A percentile compares a stretch with the other conserved stretches of the same genome.
Evolutionary conservation across 352 stramenopile species (phyloP).

Genomic region (Blastocystis sp.): DNA sequence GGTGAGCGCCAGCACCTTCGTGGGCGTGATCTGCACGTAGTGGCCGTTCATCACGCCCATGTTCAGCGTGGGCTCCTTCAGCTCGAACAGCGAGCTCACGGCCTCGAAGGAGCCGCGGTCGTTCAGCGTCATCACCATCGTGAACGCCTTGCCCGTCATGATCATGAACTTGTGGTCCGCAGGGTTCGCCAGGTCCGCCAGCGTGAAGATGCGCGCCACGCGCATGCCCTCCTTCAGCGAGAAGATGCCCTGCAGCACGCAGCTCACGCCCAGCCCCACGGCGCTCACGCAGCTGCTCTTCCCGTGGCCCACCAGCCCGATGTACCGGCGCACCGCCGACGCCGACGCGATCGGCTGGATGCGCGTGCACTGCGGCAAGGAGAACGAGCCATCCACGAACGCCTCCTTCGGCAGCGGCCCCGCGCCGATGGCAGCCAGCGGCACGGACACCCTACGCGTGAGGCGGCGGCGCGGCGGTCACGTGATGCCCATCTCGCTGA

Average conservation of each 20-base stretch:
- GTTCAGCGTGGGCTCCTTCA: conserved; percentile 24
- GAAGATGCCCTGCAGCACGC: conserved; percentile 12
- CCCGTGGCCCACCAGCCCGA: conserved; percentile 17
- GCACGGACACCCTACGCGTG: conserved; percentile 14
- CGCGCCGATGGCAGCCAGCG: background rate
- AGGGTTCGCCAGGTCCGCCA: background rate
- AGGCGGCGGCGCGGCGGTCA: background rate
- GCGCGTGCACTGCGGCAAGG: background rate
- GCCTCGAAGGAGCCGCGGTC: background rate
- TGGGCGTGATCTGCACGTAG: conserved; percentile 46
- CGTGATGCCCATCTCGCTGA: conserved; percentile 35
- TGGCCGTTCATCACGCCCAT: conserved; percentile 5
- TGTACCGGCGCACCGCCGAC: background rate
- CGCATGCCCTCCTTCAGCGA: conserved; percentile 26
- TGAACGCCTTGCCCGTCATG: background rate
- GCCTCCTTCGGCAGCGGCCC: background rate
- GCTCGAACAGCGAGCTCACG: background rate
- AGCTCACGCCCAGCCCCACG: background rate
- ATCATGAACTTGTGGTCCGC: background rate
- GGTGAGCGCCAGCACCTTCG: background rate
- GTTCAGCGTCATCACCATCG: conserved; percentile 1
- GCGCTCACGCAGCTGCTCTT: background rate
- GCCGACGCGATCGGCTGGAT: background rate
- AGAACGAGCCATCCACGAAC: background rate
- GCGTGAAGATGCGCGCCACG: background rate